phyloP scores from a whole-genome alignment of 106 monocot species.

The Acanthochlamys bracteata region DNA sequence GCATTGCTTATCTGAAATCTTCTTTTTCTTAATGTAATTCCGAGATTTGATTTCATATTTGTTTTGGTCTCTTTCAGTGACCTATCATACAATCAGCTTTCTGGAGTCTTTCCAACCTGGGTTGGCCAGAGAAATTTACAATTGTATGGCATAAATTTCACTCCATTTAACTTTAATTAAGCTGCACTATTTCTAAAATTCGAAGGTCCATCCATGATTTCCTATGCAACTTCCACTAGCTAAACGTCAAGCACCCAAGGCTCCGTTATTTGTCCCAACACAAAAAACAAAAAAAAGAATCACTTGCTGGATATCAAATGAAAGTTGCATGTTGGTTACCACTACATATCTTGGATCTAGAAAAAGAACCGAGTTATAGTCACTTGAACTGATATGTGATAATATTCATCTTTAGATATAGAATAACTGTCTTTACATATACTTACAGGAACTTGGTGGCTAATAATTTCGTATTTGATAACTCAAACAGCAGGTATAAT shows the following conservation, averaged over 20 bases:
- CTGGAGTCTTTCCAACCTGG: constrained; percentile 86
- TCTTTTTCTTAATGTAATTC: neutral
- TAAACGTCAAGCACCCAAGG: too few species aligned
- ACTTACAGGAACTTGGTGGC: constrained; percentile 76
- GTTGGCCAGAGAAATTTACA: constrained; percentile 30
- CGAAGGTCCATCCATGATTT: neutral
- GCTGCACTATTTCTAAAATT: neutral
- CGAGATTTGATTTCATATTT: neutral
- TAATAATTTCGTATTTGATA: constrained; percentile 65
- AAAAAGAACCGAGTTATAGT: too few species aligned
- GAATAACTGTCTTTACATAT: neutral
- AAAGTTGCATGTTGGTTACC: too few species aligned
- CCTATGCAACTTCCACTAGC: too few species aligned
- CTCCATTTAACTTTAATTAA: neutral
- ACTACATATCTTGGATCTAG: too few species aligned
- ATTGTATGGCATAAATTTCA: constrained; percentile 38
- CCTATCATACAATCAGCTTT: constrained; percentile 79
- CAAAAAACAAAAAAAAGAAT: too few species aligned
- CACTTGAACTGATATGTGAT: neutral
- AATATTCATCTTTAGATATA: neutral
- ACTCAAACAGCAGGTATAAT: constrained; percentile 62
- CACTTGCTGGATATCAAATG: too few species aligned
- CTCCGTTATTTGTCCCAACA: too few species aligned
- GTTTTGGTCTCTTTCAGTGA: constrained; percentile 49
- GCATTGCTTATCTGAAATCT: neutral